phyloP scores from a whole-genome alignment of 768 basidiomycete species.

The Coprinellus micaceus region DNA sequence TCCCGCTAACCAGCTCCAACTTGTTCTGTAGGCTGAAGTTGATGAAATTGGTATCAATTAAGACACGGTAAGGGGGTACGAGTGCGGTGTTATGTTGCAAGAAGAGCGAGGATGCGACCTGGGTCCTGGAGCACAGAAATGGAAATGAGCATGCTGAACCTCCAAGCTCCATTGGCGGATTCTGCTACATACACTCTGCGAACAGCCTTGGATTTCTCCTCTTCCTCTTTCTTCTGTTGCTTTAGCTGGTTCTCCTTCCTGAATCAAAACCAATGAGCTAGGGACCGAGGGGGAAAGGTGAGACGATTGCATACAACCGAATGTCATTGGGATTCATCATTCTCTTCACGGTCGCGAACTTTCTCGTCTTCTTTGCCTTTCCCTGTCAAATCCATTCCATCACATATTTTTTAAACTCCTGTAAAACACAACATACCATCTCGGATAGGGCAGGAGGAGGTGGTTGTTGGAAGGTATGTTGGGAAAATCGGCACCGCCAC shows the following conservation, averaged over 20 bases:
- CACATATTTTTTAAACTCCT: too few relatives aligned
- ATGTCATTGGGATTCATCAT: constrained; percentile 93
- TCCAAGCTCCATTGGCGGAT: too few relatives aligned
- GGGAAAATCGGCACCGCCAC: not conserved
- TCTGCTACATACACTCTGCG: constrained; percentile 72
- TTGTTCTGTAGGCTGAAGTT: constrained; percentile 99
- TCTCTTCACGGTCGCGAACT: constrained; percentile 92
- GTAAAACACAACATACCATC: constrained; percentile 5
- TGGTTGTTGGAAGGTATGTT: not conserved
- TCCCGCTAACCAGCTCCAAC: constrained; percentile 90
- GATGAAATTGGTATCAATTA: constrained; percentile 99
- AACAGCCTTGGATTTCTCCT: constrained; percentile 72
- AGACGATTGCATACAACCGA: constrained; percentile 59
- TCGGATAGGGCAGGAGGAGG: too few relatives aligned
- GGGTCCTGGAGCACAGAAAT: constrained; percentile 47
- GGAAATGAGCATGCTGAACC: too few relatives aligned
- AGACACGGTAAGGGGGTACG: constrained; percentile 93
- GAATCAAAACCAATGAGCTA: constrained; percentile 10
- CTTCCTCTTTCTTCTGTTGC: constrained; percentile 79
- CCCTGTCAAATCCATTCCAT: too few relatives aligned
- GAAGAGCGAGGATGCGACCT: constrained; percentile 89
- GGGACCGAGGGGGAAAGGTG: constrained; percentile 1
- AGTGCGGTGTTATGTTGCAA: constrained; percentile 93
- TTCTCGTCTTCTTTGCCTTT: constrained; percentile 89
- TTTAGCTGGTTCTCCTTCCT: constrained; percentile 95